Percentiles rank a stretch among this genome's conserved stretches.
These are phyloP conservation scores for Ceratobasidium sp. DNA, from an alignment of 1,284 basidiomycete species.

Conservation along the genomic window DNA sequence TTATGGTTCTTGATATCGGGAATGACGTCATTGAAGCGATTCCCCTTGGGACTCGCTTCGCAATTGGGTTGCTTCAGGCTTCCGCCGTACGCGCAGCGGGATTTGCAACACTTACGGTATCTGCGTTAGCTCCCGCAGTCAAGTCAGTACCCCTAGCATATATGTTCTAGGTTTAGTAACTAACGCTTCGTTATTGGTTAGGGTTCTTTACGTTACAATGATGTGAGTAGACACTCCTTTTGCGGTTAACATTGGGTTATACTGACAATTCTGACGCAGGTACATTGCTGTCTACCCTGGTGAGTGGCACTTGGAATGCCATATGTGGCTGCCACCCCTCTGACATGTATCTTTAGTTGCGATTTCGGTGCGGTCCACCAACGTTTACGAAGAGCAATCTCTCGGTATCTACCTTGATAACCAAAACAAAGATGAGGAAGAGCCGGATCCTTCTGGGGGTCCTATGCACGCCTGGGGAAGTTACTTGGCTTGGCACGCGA, in stretches of 20 bases:
- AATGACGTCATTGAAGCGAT: conserved; percentile 79
- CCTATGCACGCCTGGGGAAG: conserved; percentile 78
- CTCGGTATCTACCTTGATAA: conserved; percentile 77
- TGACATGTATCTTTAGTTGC: conserved; percentile 56
- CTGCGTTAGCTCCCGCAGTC: conserved; percentile 82
- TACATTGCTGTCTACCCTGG: conserved; percentile 69
- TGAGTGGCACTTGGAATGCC: conserved; percentile 64
- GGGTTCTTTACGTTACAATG: conserved; percentile 89
- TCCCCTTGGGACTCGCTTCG: conserved; percentile 75
- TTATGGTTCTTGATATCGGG: conserved; percentile 90
- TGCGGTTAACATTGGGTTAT: not conserved
- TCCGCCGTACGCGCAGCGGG: conserved; percentile 81
- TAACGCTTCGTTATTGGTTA: conserved; percentile 56
- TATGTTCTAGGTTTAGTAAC: conserved; percentile 47
- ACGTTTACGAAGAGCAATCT: conserved; percentile 95
- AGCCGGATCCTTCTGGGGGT: conserved; percentile 61
- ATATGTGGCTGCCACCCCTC: conserved; percentile 62
- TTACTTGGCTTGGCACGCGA: conserved; percentile 83
- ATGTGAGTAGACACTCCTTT: conserved; percentile 73
- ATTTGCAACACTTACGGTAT: conserved; percentile 80
- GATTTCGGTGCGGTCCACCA: conserved; percentile 90
- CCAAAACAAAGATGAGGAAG: conserved; percentile 61
- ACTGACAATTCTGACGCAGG: conserved; percentile 50
- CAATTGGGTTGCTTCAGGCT: conserved; percentile 75
- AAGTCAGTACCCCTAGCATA: conserved; percentile 67